Conservation (phyloP, 2,329 filamentous ascomycete genomes). For the Apiospora phragmitis region DNA sequence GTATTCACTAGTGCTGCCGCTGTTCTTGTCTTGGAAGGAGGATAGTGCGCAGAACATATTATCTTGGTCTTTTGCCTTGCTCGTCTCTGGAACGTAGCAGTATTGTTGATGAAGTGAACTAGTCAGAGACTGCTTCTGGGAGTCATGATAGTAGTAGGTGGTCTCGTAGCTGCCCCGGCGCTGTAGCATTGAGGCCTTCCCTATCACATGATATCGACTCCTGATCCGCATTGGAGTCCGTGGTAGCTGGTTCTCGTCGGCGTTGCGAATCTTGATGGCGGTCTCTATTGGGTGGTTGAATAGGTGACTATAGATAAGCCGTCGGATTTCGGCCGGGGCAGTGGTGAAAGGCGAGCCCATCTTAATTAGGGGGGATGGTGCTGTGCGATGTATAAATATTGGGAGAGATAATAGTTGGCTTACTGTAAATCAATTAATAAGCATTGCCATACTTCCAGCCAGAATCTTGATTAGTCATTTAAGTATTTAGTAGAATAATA, state of each 20-base stretch:
- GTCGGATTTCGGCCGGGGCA: constrained; percentile 42
- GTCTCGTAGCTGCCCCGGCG: constrained; percentile 46
- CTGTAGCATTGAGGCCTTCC: constrained; percentile 33
- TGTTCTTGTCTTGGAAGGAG: background rate
- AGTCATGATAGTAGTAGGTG: constrained; percentile 56
- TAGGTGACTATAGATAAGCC: constrained; percentile 45
- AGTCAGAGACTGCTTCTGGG: constrained; percentile 20
- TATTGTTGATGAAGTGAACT: background rate
- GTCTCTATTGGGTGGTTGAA: constrained; percentile 41
- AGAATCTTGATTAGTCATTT: no score
- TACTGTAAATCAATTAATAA: no score
- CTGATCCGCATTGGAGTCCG: constrained; percentile 24
- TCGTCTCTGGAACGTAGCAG: background rate
- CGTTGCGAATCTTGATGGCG: constrained; percentile 41
- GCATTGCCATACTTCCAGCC: no score
- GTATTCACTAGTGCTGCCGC: constrained; percentile 11
- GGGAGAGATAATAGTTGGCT: no score
- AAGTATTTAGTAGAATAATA: no score
- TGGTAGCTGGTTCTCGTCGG: constrained; percentile 25
- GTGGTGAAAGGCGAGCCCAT: constrained; percentile 29
- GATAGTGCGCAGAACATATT: no score
- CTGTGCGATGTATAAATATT: no score
- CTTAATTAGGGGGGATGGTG: no score
- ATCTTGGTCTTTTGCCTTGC: background rate
- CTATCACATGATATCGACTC: constrained; percentile 42